Percentiles rank a stretch among this genome's conserved stretches.
phyloP scores from a whole-genome alignment of 768 basidiomycete genomes.

The Cystofilobasidium capitatum region DNA sequence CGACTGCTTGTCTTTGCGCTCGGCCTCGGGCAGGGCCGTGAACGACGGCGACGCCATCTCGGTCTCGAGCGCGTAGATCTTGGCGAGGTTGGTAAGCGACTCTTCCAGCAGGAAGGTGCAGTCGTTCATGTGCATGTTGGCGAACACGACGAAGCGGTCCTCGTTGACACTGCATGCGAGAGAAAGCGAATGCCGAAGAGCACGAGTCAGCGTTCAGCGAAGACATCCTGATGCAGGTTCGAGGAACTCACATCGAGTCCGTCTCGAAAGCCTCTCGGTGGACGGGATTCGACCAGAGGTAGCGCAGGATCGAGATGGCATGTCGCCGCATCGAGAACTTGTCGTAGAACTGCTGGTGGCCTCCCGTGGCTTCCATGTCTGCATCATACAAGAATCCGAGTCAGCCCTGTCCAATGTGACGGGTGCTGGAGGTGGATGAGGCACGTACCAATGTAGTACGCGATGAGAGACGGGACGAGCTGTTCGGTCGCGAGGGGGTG shows the following conservation, averaged over 20 bases:
- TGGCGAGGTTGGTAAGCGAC: slow-evolving; percentile 73
- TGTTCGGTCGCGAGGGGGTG: slow-evolving; percentile 77
- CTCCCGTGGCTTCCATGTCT: slow-evolving; percentile 97
- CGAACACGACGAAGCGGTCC: slow-evolving; percentile 87
- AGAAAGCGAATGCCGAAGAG: too few species aligned
- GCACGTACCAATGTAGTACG: slow-evolving; percentile 79
- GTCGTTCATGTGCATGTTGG: slow-evolving; percentile 98
- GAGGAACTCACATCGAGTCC: slow-evolving; percentile 59
- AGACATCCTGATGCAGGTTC: neutral
- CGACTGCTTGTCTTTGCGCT: slow-evolving; percentile 74
- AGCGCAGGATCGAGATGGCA: slow-evolving; percentile 31
- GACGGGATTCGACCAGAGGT: slow-evolving; percentile 79
- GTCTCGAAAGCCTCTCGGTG: slow-evolving; percentile 77
- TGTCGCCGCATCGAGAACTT: slow-evolving; percentile 44
- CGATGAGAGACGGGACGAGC: slow-evolving; percentile 80
- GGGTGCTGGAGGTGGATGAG: neutral
- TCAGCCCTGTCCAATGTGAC: too few species aligned
- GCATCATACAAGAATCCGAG: slow-evolving; percentile 16
- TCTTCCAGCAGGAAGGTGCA: slow-evolving; percentile 98
- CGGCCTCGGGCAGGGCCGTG: slow-evolving; percentile 54
- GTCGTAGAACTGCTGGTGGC: slow-evolving; percentile 96
- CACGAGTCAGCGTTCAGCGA: neutral
- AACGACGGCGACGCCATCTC: slow-evolving; percentile 71
- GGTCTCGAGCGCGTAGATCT: slow-evolving; percentile 74
- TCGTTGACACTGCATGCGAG: slow-evolving; percentile 67